Evolutionary conservation across 2,329 filamentous ascomycete species (phyloP), one percentile per base, ranked within the genome.

Genomic region (Annulohypoxylon truncatum): DNA sequence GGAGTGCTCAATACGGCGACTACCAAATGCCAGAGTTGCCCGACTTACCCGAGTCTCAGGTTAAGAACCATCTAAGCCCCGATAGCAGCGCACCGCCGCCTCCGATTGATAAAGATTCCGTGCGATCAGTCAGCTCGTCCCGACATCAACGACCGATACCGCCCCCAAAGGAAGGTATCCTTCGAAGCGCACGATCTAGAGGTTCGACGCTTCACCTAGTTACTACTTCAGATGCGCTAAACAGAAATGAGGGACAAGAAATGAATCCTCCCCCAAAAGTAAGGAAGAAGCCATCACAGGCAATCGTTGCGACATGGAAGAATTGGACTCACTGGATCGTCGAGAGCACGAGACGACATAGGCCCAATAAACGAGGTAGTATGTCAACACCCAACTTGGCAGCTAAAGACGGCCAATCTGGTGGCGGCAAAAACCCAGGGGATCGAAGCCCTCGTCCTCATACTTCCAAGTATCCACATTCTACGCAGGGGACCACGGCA

Each of bases 171-270:
- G 94, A 97, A 76, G 87, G 89, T 12, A 80, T 88, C 9, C 78
- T 90, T 60, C 83, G 89, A 70, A 89, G 89, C 68, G 89, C 92
- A 64, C 85, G 91, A 72, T 92, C 92, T 70, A 85, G 93, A 65
- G 92, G 92, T 44, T 97, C 94, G 71, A 96, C 93, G 68, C 85
- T 97, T 29, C 93, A 97, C 75, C 87, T 96, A 3, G 93, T 96
- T 38, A 91, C 92, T 8, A 89, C 88, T 0, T 83, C 83, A 5
- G 85, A 87, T 15, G 82, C 81, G 0, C 69, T 87, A 13, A 78
- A 78, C 18, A 69, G 77, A n/a, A 77, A 76, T 57, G 69, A 71
- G 26, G 72, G 67, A 58, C 73, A 64, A 33, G 68, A 74, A 44
- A 66, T 67, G 10, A 67, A 68, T 26, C 64, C 77, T 59, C 76